Evolutionary conservation across 1,284 basidiomycete genomes (phyloP).

Genomic region (Malassezia caprae): DNA sequence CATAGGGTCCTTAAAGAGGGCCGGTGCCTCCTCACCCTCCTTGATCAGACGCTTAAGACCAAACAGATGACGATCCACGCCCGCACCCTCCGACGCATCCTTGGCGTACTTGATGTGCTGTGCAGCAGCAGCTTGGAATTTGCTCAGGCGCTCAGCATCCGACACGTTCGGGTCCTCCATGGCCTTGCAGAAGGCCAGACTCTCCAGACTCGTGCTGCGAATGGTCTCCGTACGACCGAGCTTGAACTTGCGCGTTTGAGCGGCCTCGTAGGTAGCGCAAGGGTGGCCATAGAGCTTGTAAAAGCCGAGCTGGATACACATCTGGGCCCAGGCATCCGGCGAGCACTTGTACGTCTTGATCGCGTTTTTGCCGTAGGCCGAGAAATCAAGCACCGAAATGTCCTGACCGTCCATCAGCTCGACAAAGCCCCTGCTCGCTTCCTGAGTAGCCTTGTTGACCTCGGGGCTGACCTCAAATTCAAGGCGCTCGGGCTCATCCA

Average conservation of each 20-base stretch:
- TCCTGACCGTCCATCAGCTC: slow-evolving; percentile 69
- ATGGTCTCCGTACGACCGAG: slow-evolving; percentile 90
- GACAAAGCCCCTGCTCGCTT: slow-evolving; percentile 63
- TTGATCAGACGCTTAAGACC: slow-evolving; percentile 73
- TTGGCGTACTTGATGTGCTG: slow-evolving; percentile 77
- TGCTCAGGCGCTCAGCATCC: slow-evolving; percentile 59
- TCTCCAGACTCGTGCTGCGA: slow-evolving; percentile 70
- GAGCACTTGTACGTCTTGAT: slow-evolving; percentile 83
- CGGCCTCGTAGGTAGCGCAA: slow-evolving; percentile 81
- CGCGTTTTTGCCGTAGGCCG: slow-evolving; percentile 76
- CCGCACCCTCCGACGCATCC: slow-evolving; percentile 86
- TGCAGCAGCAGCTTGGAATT: slow-evolving; percentile 68
- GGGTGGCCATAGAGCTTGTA: slow-evolving; percentile 68
- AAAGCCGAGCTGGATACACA: slow-evolving; percentile 91
- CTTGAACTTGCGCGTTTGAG: slow-evolving; percentile 86
- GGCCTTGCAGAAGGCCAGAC: slow-evolving; percentile 71
- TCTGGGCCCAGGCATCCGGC: slow-evolving; percentile 86
- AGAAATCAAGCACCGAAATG: slow-evolving; percentile 72
- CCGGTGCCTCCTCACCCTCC: slow-evolving; percentile 66
- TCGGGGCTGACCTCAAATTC: slow-evolving; percentile 61
- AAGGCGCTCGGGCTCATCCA: slow-evolving; percentile 59
- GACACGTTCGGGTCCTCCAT: slow-evolving; percentile 60
- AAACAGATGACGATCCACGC: slow-evolving; percentile 90
- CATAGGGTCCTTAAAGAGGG: slow-evolving; percentile 67
- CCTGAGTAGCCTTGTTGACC: slow-evolving; percentile 53